These are phyloP conservation scores for Endogone sp. DNA, from an alignment of 192 early-diverging fungal genomes.

Conservation along the genomic window DNA sequence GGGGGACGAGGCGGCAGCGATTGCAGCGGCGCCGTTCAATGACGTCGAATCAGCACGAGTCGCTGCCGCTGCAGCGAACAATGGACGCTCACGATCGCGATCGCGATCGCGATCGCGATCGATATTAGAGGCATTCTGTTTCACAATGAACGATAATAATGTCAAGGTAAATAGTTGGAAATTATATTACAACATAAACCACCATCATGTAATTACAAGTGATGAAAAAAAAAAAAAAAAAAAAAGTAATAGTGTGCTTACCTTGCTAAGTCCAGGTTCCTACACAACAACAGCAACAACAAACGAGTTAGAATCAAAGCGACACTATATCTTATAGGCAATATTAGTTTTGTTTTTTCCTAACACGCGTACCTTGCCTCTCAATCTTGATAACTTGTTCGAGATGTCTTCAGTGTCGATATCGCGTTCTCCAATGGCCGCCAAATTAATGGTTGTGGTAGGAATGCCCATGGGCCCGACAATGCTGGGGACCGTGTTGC, in stretches of 20 bases:
- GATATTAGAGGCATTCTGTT: background rate
- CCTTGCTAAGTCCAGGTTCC: background rate
- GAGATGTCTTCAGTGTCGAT: constrained; percentile 35
- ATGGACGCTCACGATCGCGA: background rate
- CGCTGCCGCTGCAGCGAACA: background rate
- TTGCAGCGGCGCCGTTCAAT: background rate
- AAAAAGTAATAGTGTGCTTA: background rate
- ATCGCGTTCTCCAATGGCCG: constrained; percentile 20
- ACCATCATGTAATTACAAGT: background rate
- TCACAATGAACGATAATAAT: too few species aligned
- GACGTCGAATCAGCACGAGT: background rate
- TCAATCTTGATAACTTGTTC: constrained; percentile 9
- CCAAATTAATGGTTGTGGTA: constrained; percentile 18
- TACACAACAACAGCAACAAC: background rate
- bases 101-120: background rate
- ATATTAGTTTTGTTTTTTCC: too few species aligned
- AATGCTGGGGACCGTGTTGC: constrained; percentile 35
- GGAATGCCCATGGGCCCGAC: constrained; percentile 46
- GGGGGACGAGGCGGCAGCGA: background rate
- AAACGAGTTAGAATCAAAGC: background rate
- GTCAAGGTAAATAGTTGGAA: too few species aligned
- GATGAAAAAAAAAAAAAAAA: background rate
- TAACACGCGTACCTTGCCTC: too few species aligned
- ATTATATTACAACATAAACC: too few species aligned
- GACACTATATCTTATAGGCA: too few species aligned